Percentiles rank a stretch among this genome's conserved stretches.
Conservation (phyloP, 345 rosid genomes). For the Acer negundo region DNA sequence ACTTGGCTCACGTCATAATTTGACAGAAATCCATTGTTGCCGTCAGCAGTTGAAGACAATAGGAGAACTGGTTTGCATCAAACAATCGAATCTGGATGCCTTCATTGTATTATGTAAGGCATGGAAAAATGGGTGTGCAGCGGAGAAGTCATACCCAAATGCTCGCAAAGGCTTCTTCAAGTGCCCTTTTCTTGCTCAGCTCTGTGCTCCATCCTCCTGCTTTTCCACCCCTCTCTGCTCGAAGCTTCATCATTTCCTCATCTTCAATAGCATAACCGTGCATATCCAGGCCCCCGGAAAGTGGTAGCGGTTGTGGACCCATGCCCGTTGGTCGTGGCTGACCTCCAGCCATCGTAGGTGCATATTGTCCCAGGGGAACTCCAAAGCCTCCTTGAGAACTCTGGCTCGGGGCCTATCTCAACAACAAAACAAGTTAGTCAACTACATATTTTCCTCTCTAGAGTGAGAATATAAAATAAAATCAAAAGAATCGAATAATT, state of each 20-base stretch:
- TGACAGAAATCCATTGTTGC: too few species aligned
- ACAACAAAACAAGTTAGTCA: constrained; percentile 14
- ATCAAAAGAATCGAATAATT: not conserved
- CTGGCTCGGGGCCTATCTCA: constrained; percentile 32
- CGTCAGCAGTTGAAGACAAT: not conserved
- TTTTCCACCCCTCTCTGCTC: constrained; percentile 70
- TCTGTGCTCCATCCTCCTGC: constrained; percentile 94
- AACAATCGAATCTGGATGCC: too few species aligned
- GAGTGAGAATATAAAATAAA: not conserved
- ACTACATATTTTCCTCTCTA: not conserved
- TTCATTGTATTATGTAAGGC: not conserved
- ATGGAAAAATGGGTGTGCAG: not conserved
- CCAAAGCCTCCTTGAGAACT: constrained; percentile 45
- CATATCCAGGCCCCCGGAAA: constrained; percentile 49
- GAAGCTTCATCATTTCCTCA: constrained; percentile 68
- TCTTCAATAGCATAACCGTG: constrained; percentile 62
- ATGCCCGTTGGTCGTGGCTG: constrained; percentile 82
- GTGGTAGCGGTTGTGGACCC: constrained; percentile 77
- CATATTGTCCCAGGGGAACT: constrained; percentile 53
- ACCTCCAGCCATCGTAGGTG: constrained; percentile 64
- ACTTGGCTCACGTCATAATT: too few species aligned
- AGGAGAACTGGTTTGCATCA: not conserved
- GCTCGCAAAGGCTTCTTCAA: constrained; percentile 92
- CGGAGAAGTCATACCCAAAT: constrained; percentile 63
- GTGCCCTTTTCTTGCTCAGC: constrained; percentile 78